Base-by-base conservation (phyloP, 2,329 filamentous ascomycete genomes). In the Arachnomyces sp. region DNA sequence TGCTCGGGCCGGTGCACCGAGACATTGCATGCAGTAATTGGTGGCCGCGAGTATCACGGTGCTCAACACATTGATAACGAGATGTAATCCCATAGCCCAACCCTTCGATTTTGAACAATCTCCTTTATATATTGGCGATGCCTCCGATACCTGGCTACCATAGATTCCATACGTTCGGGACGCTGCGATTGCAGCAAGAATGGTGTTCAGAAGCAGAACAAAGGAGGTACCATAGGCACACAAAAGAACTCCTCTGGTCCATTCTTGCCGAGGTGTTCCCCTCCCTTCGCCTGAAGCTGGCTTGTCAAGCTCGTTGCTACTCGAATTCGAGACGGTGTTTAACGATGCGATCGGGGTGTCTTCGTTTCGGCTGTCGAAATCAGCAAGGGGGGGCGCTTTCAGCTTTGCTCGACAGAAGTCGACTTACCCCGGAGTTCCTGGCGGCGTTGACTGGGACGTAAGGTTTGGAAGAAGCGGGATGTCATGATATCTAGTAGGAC, bases 21-120 rank as follows among this genome's bases (percentile, higher is more conserved):
- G 42, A 36, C 48, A 55, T 46, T 65, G 61, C 59, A 64, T 63
- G 39, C 48, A 52, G 46, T 59, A 60, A 36, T 62, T 64, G 20
- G 53, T 57, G 0, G 56, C 54, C 5, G 48, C 49, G 1, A 65
- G 48, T 0, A 64, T 43, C 2, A 55, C 16, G 1, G 58, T 61
- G 18, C 54, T 56, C 5, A 65, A 35, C 7, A 57, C 40, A 32
- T 65, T 66, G 40, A 66, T 62, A 1, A 49, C 31, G 3, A 63
- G 15, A 44, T 63, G 60, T 7, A 58, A 34, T 43, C 51, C 57
- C 11, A 48, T 43, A 33, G 35, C 31, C 38, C 28, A 43, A 11
- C 31, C 29, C 31, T 32, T 44, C 15, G 44, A 29, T 11, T 38
- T 11, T 7, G 31, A 36, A 31, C 46, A 48, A 16, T 46, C 38